These are phyloP conservation scores for Saturnispora bothae DNA, from an alignment of 805 yeast species.

Conservation along the genomic window DNA sequence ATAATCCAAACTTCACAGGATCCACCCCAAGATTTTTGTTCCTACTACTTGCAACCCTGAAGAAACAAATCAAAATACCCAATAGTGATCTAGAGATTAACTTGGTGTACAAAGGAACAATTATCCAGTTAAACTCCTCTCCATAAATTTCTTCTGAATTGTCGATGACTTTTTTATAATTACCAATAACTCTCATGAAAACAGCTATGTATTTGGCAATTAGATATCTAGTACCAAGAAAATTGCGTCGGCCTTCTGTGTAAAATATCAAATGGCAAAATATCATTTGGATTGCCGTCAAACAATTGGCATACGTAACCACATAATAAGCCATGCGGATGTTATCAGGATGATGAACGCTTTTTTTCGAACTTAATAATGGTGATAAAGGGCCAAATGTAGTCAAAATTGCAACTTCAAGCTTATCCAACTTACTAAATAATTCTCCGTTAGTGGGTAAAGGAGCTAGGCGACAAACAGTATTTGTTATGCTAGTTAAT, in stretches of 20 bases:
- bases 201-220: slow-evolving; percentile 26
- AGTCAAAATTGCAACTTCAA: slow-evolving; percentile 27
- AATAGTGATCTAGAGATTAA: slow-evolving; percentile 29
- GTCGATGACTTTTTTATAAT: slow-evolving; percentile 27
- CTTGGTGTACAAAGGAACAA: slow-evolving; percentile 29
- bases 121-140: slow-evolving; percentile 29
- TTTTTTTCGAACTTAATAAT: slow-evolving; percentile 18
- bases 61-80: slow-evolving; percentile 14
- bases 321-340: slow-evolving; percentile 17
- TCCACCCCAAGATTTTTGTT: slow-evolving; percentile 12
- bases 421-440: slow-evolving; percentile 24
- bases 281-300: slow-evolving; percentile 29
- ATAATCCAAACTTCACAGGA: slow-evolving; percentile 2
- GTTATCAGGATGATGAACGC: slow-evolving; percentile 16
- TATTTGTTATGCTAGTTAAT: slow-evolving; percentile 27
- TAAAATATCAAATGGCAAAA: slow-evolving; percentile 34
- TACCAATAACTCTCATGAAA: slow-evolving; percentile 27
- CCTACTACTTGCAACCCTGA: slow-evolving; percentile 25
- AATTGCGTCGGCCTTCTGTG: slow-evolving; percentile 20
- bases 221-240: slow-evolving; percentile 26
- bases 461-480: slow-evolving; percentile 32
- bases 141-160: slow-evolving; percentile 22
- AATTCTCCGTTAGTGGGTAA: slow-evolving; percentile 31
- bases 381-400: slow-evolving; percentile 24
- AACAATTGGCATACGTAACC: slow-evolving; percentile 18